phyloP scores from a whole-genome alignment of 192 early-diverging fungal species.

The Coemansia sp. region DNA sequence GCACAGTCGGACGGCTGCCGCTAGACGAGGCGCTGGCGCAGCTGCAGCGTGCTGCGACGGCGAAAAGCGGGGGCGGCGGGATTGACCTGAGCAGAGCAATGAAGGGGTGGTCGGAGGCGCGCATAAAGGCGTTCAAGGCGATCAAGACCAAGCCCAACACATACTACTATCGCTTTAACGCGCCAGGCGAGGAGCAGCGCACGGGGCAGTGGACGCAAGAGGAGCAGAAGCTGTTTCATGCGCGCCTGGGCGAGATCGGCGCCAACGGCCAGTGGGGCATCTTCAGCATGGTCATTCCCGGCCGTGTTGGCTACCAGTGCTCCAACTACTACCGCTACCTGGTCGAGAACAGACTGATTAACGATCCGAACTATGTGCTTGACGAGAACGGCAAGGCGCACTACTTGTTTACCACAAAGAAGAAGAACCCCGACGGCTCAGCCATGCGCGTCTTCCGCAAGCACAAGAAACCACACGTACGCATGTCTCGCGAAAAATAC shows the following conservation, averaged over 20 bases:
- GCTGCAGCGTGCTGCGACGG: slow-evolving; percentile 59
- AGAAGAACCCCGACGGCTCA: slow-evolving; percentile 75
- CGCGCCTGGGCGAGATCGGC: slow-evolving; percentile 81
- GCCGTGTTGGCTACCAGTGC: slow-evolving; percentile 97
- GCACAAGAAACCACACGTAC: slow-evolving; percentile 67
- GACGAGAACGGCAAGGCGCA: slow-evolving; percentile 90
- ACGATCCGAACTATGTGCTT: slow-evolving; percentile 90
- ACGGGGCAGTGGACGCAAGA: slow-evolving; percentile 89
- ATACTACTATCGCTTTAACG: slow-evolving; percentile 98
- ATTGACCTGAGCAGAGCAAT: slow-evolving; percentile 82
- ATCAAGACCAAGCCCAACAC: slow-evolving; percentile 96
- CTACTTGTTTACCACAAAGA: slow-evolving; percentile 83
- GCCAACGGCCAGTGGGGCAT: slow-evolving; percentile 97
- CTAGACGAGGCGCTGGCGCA: slow-evolving; percentile 91
- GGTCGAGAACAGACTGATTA: slow-evolving; percentile 82
- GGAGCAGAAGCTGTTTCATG: slow-evolving; percentile 84
- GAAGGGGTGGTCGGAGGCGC: slow-evolving; percentile 95
- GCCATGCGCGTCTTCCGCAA: slow-evolving; percentile 79
- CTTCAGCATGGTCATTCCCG: slow-evolving; percentile 93
- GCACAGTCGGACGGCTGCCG: slow-evolving; percentile 72
- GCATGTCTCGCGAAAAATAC: slow-evolving; percentile 59
- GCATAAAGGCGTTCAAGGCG: slow-evolving; percentile 87
- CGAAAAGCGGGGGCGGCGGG: slow-evolving; percentile 59
- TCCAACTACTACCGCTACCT: slow-evolving; percentile 95
- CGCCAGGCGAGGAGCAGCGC: slow-evolving; percentile 90